Percentiles rank a stretch among this genome's conserved stretches.
Evolutionary conservation across 2,329 filamentous ascomycete species (phyloP).

Genomic region (Pezicula carpinea): DNA sequence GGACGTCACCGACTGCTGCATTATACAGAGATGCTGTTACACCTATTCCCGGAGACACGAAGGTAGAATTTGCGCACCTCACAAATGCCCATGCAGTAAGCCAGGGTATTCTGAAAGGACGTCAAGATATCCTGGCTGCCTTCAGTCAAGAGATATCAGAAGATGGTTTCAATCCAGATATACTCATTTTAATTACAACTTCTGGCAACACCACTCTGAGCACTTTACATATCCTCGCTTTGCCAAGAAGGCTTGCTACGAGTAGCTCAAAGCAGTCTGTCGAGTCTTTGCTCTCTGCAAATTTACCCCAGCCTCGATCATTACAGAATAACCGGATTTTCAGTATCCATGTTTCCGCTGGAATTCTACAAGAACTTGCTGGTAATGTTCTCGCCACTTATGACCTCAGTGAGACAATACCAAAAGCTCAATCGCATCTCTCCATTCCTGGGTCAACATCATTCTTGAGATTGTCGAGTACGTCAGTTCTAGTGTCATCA

Average conservation of each 20-base stretch:
- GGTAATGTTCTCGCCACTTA: conserved; percentile 53
- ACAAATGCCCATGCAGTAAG: conserved; percentile 27
- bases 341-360: conserved; percentile 58
- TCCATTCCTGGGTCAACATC: conserved; percentile 49
- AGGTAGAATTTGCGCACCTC: conserved; percentile 27
- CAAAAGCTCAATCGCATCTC: conserved; percentile 53
- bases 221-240: conserved; percentile 25
- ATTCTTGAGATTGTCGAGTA: conserved; percentile 62
- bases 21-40: conserved; percentile 29
- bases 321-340: conserved; percentile 30
- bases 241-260: conserved; percentile 19
- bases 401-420: conserved; percentile 58
- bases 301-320: conserved; percentile 9
- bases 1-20: conserved; percentile 37
- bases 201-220: conserved; percentile 12
- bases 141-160: conserved; percentile 43
- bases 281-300: conserved; percentile 21
- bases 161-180: conserved; percentile 43
- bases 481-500: conserved; percentile 60
- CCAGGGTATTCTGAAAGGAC: conserved; percentile 41
- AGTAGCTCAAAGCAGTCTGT: conserved; percentile 22
- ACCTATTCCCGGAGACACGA: conserved; percentile 27
- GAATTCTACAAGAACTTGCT: conserved; percentile 56
- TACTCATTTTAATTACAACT: conserved; percentile 42
- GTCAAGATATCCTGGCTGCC: conserved; percentile 46